Evolutionary conservation across 805 yeast species (phyloP).

Genomic region (Ogataea populi-albae): DNA sequence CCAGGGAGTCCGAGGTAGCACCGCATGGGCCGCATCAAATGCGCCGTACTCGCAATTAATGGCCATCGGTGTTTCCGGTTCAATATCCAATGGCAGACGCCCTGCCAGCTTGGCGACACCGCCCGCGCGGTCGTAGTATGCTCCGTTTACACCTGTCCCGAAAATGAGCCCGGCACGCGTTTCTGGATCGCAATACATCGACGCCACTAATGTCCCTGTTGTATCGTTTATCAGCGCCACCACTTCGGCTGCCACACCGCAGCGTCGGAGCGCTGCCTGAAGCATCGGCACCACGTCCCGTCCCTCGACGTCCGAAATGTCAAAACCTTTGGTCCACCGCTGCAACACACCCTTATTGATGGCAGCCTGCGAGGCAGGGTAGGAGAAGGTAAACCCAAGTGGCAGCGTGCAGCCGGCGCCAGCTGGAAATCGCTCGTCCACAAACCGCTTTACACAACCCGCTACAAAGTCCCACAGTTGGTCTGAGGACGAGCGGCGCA

Average conservation of each 20-base stretch:
- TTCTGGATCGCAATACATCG: conserved; percentile 84
- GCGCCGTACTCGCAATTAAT: conserved; percentile 99
- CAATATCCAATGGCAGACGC: conserved; percentile 58
- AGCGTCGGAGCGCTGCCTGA: conserved; percentile 65
- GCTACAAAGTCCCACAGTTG: conserved; percentile 88
- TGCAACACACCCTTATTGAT: conserved; percentile 86
- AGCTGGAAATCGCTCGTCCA: conserved; percentile 60
- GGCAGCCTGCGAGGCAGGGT: conserved; percentile 80
- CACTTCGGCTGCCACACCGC: conserved; percentile 73
- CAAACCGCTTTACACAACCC: conserved; percentile 67
- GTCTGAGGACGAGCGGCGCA: conserved; percentile 77
- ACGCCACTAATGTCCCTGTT: conserved; percentile 94
- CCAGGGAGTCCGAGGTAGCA: conserved; percentile 86
- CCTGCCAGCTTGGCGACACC: conserved; percentile 83
- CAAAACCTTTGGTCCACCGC: conserved; percentile 98
- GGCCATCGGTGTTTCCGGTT: conserved; percentile 72
- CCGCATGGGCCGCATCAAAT: conserved; percentile 82
- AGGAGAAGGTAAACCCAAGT: conserved; percentile 93
- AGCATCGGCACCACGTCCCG: conserved; percentile 91
- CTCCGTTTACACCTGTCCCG: conserved; percentile 98
- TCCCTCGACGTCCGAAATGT: conserved; percentile 90
- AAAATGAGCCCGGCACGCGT: conserved; percentile 94
- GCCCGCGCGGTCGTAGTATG: conserved; percentile 75
- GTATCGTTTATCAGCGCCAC: conserved; percentile 96
- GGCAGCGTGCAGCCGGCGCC: conserved; percentile 61